These are phyloP conservation scores for Metschnikowia sp. DNA, from an alignment of 805 yeast genomes.

Conservation along the genomic window DNA sequence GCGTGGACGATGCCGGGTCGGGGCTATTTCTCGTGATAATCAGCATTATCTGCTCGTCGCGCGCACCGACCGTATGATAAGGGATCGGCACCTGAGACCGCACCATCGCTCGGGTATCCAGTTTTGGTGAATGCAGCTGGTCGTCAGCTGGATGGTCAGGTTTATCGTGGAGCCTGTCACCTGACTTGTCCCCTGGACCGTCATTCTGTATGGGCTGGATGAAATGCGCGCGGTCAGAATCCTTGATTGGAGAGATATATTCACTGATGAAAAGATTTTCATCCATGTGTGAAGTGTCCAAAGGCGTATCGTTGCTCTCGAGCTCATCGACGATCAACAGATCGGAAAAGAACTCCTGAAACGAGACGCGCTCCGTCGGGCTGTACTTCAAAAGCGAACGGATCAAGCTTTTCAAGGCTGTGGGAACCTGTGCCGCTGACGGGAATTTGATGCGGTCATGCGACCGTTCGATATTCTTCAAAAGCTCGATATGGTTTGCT, in stretches of 20 bases:
- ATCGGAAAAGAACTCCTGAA: slow-evolving; percentile 80
- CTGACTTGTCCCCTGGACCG: background rate
- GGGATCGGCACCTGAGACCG: slow-evolving; percentile 4
- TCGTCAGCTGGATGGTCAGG: background rate
- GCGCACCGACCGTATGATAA: slow-evolving; percentile 5
- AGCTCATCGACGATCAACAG: slow-evolving; percentile 59
- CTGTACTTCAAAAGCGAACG: slow-evolving; percentile 74
- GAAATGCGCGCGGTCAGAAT: slow-evolving; percentile 21
- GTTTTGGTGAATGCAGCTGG: background rate
- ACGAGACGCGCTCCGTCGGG: slow-evolving; percentile 85
- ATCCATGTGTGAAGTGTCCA: slow-evolving; percentile 65
- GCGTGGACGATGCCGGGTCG: slow-evolving; percentile 31
- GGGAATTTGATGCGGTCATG: slow-evolving; percentile 82
- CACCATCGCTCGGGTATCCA: background rate
- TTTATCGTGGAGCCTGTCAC: no score
- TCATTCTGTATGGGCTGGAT: slow-evolving; percentile 16
- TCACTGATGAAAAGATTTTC: slow-evolving; percentile 84
- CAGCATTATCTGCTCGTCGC: slow-evolving; percentile 46
- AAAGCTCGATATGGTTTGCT: slow-evolving; percentile 83
- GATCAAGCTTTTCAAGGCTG: slow-evolving; percentile 65
- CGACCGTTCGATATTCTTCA: slow-evolving; percentile 78
- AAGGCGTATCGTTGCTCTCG: slow-evolving; percentile 51
- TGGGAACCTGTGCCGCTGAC: slow-evolving; percentile 57
- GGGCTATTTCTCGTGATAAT: slow-evolving; percentile 45
- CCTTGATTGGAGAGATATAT: slow-evolving; percentile 50